Percentiles rank a stretch among this genome's conserved stretches.
These are phyloP conservation scores for Fusarium nisikadoi DNA, from an alignment of 2,329 filamentous ascomycete species.

Conservation along the genomic window DNA sequence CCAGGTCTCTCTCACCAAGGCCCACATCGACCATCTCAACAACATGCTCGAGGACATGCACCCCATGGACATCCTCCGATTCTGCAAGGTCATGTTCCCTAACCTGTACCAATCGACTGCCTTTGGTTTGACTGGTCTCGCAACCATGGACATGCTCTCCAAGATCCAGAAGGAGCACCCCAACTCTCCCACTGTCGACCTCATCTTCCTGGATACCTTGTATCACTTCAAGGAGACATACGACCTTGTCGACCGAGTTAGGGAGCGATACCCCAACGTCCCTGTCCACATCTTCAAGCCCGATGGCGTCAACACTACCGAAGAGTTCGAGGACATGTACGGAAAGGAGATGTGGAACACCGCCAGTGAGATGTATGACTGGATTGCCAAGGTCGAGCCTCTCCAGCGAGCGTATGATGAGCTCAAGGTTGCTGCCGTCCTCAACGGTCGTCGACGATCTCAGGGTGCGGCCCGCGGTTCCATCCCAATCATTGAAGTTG, in stretches of 20 bases:
- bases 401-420: constrained; percentile 90
- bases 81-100: constrained; percentile 91
- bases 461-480: constrained; percentile 93
- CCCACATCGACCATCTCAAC: constrained; percentile 92
- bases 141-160: constrained; percentile 86
- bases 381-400: constrained; percentile 96
- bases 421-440: constrained; percentile 86
- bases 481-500: constrained; percentile 91
- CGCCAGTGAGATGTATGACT: constrained; percentile 93
- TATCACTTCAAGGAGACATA: constrained; percentile 86
- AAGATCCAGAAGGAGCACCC: constrained; percentile 74
- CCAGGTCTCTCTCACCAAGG: constrained; percentile 84
- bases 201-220: constrained; percentile 85
- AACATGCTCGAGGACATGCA: constrained; percentile 86
- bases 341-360: constrained; percentile 86
- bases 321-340: constrained; percentile 84
- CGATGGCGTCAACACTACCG: constrained; percentile 74
- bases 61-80: constrained; percentile 90
- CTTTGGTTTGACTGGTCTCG: constrained; percentile 83
- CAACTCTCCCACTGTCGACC: constrained; percentile 67
- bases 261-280: constrained; percentile 79
- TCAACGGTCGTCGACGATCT: constrained; percentile 90
- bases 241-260: constrained; percentile 77
- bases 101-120: constrained; percentile 88
- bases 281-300: constrained; percentile 93